phyloP scores from a whole-genome alignment of 495 filamentous ascomycete species.

The Cercophora newfieldiana region DNA sequence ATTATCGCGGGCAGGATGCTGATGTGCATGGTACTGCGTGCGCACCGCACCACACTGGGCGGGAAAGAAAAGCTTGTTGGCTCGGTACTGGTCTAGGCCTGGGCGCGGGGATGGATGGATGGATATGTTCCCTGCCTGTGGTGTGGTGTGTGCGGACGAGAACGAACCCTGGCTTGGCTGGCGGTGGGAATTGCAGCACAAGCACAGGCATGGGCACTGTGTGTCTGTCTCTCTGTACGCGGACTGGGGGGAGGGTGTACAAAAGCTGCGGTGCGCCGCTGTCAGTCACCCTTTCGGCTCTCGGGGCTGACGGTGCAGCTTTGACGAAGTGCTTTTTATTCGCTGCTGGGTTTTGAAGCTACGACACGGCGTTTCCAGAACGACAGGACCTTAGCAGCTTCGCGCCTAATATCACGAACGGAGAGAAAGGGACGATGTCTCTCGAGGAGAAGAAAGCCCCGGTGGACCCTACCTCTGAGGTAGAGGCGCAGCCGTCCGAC shows the following conservation, averaged over 20 bases:
- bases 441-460: constrained; percentile 21
- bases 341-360: background rate
- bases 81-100: background rate
- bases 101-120: too few species aligned
- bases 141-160: too few species aligned
- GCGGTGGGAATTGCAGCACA: background rate
- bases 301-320: background rate
- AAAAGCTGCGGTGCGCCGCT: background rate
- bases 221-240: too few species aligned
- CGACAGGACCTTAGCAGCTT: background rate
- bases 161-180: background rate
- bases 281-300: background rate
- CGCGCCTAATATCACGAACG: background rate
- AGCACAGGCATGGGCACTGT: background rate
- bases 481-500: constrained; percentile 13
- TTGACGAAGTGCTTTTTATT: background rate
- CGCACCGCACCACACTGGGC: background rate
- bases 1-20: background rate
- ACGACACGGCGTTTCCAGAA: background rate
- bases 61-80: background rate
- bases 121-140: too few species aligned
- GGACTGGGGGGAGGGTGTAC: background rate
- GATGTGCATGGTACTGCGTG: background rate
- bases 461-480: background rate
- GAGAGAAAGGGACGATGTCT: background rate